phyloP scores from a whole-genome alignment of 345 rosid species.

The Barbarea vulgaris region DNA sequence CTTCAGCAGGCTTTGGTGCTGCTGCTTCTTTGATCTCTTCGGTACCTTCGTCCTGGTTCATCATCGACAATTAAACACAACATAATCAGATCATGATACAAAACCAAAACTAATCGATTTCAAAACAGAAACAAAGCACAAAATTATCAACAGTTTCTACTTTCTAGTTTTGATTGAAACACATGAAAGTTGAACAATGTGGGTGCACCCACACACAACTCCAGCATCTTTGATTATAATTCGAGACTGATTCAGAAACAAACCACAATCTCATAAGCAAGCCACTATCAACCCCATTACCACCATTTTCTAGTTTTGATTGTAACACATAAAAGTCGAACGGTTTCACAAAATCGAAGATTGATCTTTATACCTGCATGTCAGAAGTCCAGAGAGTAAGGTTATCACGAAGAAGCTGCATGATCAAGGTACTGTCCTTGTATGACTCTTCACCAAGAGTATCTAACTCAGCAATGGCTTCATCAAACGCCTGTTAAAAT shows the following conservation, averaged over 20 bases:
- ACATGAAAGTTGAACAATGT: neutral
- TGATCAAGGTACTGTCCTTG: conserved; percentile 95
- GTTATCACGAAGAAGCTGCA: conserved; percentile 97
- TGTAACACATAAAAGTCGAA: neutral
- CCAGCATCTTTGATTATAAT: neutral
- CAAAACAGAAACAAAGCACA: neutral
- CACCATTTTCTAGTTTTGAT: neutral
- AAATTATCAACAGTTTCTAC: neutral
- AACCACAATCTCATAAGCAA: neutral
- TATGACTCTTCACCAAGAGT: conserved; percentile 94
- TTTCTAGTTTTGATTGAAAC: neutral
- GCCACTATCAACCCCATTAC: neutral
- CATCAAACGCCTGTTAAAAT: conserved; percentile 72
- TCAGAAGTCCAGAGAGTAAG: conserved; percentile 97
- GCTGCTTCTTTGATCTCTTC: conserved; percentile 82
- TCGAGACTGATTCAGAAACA: neutral
- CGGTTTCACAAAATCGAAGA: neutral
- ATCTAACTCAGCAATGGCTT: conserved; percentile 94
- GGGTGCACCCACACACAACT: neutral
- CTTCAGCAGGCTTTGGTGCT: conserved; percentile 70
- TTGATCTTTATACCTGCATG: conserved; percentile 73
- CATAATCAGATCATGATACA: neutral
- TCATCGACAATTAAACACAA: neutral
- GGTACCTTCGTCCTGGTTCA: conserved; percentile 73
- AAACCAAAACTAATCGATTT: neutral